Base-by-base conservation (phyloP, 2,329 filamentous ascomycete species). In the Fusarium buxicola region DNA sequence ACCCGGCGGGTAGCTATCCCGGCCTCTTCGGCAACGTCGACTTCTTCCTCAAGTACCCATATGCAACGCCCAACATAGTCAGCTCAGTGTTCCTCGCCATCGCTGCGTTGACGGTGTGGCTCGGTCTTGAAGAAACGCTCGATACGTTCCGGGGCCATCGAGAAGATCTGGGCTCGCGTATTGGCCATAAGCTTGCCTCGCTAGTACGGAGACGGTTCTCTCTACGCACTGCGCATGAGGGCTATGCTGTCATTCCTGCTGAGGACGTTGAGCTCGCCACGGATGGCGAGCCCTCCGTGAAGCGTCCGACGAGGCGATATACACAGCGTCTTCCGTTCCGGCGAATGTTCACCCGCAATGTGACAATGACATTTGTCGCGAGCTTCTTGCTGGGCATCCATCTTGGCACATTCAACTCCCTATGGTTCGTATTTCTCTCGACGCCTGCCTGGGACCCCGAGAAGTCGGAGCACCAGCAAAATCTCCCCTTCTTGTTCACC, bases 351-450 rank as follows among this genome's bases (percentile, higher is more conserved):
- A 87, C 80, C 4, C 80, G 76, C 41, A 86, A 86, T 55, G 82
- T 87, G 15, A 63, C 72, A 45, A 72, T 83, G 45, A 86, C 83
- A 1, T 72, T 94, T 3, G 63, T 88, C n/a, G 83, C 84, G 8
- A 88, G 91, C 63, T 89, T 89, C 66, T 82, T 92, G 56, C 83
- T 92, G 43, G 85, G 87, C 15, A 85, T 92, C 63, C 91, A 93
- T 75, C 82, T 92, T 68, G 89, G 88, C 58, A 89, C 90, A 25
- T 94, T 92, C 79, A 90, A 91, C 71, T 85, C 89, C 2, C 84
- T 94, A 39, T 92, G 89, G 80, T 91, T 91, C 59, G 82, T 92
- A 46, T 93, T 94, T 74, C 82, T 94, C 40, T 92, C 91, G 1
- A 90, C 89, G 0, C 88, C 89, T 0, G 87, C 89, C 5, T 86